Base-by-base conservation (phyloP, 2,329 filamentous ascomycete species). In the Neoscytalidium dimidiatum region DNA sequence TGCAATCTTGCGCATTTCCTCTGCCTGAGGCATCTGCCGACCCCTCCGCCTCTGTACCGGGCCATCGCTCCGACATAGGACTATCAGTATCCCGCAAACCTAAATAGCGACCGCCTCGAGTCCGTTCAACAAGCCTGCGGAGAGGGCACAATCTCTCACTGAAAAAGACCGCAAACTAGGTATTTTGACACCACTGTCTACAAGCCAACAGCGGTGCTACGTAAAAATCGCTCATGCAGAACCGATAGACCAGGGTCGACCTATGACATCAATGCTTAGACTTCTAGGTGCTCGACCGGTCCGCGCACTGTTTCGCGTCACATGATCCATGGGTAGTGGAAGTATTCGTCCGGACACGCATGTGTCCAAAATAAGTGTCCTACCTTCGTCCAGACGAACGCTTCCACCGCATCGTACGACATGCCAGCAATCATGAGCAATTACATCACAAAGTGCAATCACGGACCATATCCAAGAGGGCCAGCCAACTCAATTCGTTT, bases 61-160 rank as follows among this genome's bases (percentile, higher is more conserved):
- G 21, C 52, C 19, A 9, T 21, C 31, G 23, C 46, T 63, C 61
- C 61, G 61, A 56, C 56, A 64, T 64, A 64, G 61, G 61, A 46
- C 49, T n/a, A 8, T 38, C 31, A 26, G 38, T 56, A 38, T 56
- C 56, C 38, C 56, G 56, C 56, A 58, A 52, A 31, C 28, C 33
- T 28, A n/a, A 14, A 33, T 11, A 17, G 9, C 26, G 21, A 13
- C 17, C n/a, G 49, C 17, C 23, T 60, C 56, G 38, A 19, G 52
- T 29, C 33, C 14, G 28, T 41, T n/a, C 51, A 8, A 41, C 13
- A 6, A 29, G 53, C 21, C 53, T 19, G 21, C 23, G 31, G 23
- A 11, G 23, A 57, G 44, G 35, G 7, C 53, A 23, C 28, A 31
- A 57, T 21, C n/a, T 13, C 52, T 9, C n/a, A 17, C 35, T 31